Conservation (phyloP, 805 yeast species). For the Candida glaebosa region DNA sequence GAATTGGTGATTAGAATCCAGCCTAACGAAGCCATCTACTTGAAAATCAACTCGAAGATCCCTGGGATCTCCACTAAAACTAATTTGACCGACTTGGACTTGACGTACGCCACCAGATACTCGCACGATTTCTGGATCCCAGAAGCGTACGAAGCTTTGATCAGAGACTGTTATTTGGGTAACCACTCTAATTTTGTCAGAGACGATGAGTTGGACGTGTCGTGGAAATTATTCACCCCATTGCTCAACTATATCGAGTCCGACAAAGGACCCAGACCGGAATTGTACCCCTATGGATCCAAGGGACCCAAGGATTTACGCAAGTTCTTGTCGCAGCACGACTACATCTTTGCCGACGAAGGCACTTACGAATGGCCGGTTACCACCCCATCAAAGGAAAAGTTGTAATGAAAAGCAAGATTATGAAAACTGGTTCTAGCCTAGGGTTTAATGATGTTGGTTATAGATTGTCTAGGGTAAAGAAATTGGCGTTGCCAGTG, state of each 20-base stretch:
- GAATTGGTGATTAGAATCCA: slow-evolving; percentile 93
- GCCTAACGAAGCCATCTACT: slow-evolving; percentile 90
- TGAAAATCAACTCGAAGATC: slow-evolving; percentile 89
- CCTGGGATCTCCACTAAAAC: slow-evolving; percentile 88
- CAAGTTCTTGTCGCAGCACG: slow-evolving; percentile 62
- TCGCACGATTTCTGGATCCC: slow-evolving; percentile 86
- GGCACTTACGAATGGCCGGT: slow-evolving; percentile 90
- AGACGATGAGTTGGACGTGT: slow-evolving; percentile 92
- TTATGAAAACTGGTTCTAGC: no score
- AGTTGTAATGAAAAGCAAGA: neutral
- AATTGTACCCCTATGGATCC: slow-evolving; percentile 79
- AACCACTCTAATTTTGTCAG: slow-evolving; percentile 97
- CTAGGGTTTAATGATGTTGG: no score
- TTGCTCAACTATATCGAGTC: slow-evolving; percentile 76
- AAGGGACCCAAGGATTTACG: slow-evolving; percentile 76
- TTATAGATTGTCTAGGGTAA: no score
- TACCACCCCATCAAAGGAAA: slow-evolving; percentile 41
- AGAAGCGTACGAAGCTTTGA: slow-evolving; percentile 94
- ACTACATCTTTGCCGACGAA: slow-evolving; percentile 63
- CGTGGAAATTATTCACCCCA: slow-evolving; percentile 94
- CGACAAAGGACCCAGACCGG: slow-evolving; percentile 63
- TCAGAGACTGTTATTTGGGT: slow-evolving; percentile 84
- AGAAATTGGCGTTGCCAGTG: no score
- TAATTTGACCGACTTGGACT: slow-evolving; percentile 83
- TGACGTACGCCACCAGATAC: slow-evolving; percentile 79